Conservation (phyloP, 108 stramenopile genomes). For the Aurantiochytrium sp. region DNA sequence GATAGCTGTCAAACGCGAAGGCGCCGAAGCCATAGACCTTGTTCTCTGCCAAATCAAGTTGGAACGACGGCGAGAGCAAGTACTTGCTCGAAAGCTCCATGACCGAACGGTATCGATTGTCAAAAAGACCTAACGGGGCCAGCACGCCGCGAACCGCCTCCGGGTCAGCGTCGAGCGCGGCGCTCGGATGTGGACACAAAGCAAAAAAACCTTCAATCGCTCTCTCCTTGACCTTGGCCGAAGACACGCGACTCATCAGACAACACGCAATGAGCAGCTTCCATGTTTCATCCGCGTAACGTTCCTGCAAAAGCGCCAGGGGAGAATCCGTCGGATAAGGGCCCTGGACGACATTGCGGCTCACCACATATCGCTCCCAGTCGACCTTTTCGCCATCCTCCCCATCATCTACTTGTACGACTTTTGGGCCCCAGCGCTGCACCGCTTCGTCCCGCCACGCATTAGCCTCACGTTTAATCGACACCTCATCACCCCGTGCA, state of each 20-base stretch:
- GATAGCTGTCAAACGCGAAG: background rate
- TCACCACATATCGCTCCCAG: background rate
- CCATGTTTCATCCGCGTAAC: constrained; percentile 1
- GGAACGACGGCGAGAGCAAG: background rate
- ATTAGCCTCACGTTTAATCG: no score
- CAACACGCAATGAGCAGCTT: background rate
- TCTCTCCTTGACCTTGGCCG: constrained; percentile 11
- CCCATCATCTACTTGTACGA: background rate
- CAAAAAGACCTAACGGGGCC: background rate
- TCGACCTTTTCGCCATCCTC: background rate
- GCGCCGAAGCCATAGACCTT: constrained; percentile 9
- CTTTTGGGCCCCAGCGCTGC: background rate
- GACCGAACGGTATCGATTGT: background rate
- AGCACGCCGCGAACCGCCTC: background rate
- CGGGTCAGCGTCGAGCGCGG: background rate
- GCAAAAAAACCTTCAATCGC: constrained; percentile 12
- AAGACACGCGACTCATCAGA: constrained; percentile 7
- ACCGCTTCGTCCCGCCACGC: background rate
- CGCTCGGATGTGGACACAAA: background rate
- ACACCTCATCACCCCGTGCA: background rate
- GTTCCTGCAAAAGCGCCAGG: constrained; percentile 9
- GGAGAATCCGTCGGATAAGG: background rate
- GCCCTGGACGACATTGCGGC: background rate
- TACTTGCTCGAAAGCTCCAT: background rate
- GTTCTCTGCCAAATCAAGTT: background rate